Conservation (phyloP, 129 eudicot genomes). For the Kitagawia praeruptora region DNA sequence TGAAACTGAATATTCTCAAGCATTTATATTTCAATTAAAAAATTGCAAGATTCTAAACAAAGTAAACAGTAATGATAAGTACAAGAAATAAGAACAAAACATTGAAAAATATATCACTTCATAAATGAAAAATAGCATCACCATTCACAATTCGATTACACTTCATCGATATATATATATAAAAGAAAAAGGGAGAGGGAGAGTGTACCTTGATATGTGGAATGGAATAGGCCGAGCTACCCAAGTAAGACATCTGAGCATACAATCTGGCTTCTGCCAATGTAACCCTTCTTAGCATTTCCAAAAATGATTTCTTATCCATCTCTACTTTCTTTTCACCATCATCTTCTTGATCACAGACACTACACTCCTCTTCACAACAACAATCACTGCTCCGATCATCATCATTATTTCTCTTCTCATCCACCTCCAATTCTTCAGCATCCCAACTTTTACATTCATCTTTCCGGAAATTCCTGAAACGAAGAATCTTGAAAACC, state of each 20-base stretch:
- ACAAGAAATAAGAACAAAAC: neutral
- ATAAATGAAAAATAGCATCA: neutral
- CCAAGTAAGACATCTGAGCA: conserved; percentile 80
- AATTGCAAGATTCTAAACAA: neutral
- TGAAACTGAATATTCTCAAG: neutral
- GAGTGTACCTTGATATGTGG: conserved; percentile 67
- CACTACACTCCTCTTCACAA: conserved; percentile 28
- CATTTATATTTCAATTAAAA: neutral
- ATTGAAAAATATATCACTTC: neutral
- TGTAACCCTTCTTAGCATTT: conserved; percentile 67
- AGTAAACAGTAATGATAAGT: no score
- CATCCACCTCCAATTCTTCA: conserved; percentile 15
- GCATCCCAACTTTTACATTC: neutral
- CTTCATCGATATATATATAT: neutral
- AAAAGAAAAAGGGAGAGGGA: neutral
- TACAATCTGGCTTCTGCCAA: conserved; percentile 74
- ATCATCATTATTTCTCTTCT: neutral
- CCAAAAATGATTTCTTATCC: conserved; percentile 61
- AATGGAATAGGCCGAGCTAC: conserved; percentile 74
- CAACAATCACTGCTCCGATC: neutral
- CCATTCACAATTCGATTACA: neutral
- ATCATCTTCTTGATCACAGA: conserved; percentile 14
- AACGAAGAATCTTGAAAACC: conserved; percentile 75
- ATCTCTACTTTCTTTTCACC: conserved; percentile 34
- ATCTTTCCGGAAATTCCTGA: conserved; percentile 44